Evolutionary conservation across 1,139 yeast species (phyloP).

Genomic region (Candida albicans): DNA sequence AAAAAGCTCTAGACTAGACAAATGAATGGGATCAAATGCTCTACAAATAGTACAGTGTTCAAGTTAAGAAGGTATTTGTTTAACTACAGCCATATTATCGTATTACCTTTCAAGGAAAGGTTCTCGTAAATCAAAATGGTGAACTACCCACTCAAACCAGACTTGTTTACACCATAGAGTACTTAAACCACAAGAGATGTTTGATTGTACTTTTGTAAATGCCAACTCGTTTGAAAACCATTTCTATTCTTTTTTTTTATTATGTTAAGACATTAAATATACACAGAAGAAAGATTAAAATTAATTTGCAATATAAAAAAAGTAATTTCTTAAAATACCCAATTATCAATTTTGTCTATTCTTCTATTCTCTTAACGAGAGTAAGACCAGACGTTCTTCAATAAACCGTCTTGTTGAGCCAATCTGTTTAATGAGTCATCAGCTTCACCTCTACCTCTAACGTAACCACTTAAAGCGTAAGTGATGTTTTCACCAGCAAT

Average conservation of each 20-base stretch:
- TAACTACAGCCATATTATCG: too few relatives aligned
- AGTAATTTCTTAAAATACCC: neutral
- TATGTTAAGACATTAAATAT: slow-evolving; percentile 12
- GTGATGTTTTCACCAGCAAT: slow-evolving; percentile 89
- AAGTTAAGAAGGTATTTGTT: too few relatives aligned
- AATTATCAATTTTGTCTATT: neutral
- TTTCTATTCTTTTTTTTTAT: slow-evolving; percentile 2
- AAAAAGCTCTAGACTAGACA: too few relatives aligned
- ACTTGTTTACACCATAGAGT: too few relatives aligned
- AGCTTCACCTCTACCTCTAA: slow-evolving; percentile 80
- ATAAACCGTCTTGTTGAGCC: slow-evolving; percentile 98
- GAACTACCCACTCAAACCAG: too few relatives aligned
- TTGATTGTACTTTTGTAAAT: neutral
- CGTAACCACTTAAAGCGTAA: slow-evolving; percentile 96
- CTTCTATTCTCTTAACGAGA: slow-evolving; percentile 69
- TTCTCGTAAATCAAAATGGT: too few relatives aligned
- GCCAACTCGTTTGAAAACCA: neutral
- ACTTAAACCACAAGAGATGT: too few relatives aligned
- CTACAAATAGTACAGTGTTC: too few relatives aligned
- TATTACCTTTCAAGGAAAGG: too few relatives aligned
- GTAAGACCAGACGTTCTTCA: slow-evolving; percentile 98
- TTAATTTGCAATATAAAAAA: neutral
- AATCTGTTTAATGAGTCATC: slow-evolving; percentile 99
- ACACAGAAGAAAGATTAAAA: slow-evolving; percentile 7
- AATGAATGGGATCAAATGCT: too few relatives aligned